Conservation (phyloP, 2,329 filamentous ascomycete species). For the Xylaria sp. region DNA sequence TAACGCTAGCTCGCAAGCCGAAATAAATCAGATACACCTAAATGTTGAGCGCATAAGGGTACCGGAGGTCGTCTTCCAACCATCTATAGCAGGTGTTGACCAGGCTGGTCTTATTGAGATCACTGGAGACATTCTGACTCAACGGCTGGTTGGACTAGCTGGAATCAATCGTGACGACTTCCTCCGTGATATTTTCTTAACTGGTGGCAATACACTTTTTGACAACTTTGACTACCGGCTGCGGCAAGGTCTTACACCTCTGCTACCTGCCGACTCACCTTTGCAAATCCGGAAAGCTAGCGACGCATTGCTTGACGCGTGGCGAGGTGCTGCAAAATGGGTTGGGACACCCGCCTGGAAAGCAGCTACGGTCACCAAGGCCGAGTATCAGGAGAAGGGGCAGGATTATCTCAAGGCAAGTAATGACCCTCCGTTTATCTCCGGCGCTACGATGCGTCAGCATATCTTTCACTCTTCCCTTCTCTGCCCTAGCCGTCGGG, state of each 20-base stretch:
- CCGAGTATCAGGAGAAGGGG: slow-evolving; percentile 92
- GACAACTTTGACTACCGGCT: slow-evolving; percentile 86
- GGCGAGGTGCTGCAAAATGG: slow-evolving; percentile 93
- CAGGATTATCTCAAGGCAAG: slow-evolving; percentile 89
- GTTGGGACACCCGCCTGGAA: slow-evolving; percentile 70
- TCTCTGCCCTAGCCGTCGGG: slow-evolving; percentile 14
- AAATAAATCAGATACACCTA: slow-evolving; percentile 89
- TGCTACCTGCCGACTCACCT: slow-evolving; percentile 74
- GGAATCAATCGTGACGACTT: slow-evolving; percentile 71
- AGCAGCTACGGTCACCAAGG: slow-evolving; percentile 74
- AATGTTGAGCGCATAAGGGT: slow-evolving; percentile 97
- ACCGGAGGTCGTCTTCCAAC: slow-evolving; percentile 92
- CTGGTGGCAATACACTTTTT: slow-evolving; percentile 92
- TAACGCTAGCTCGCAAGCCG: slow-evolving; percentile 78
- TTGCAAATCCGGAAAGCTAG: slow-evolving; percentile 77
- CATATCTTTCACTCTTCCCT: slow-evolving; percentile 26
- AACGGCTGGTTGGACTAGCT: slow-evolving; percentile 72
- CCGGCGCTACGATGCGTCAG: slow-evolving; percentile 32
- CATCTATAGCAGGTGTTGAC: slow-evolving; percentile 89
- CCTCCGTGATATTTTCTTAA: slow-evolving; percentile 88
- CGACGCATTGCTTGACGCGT: slow-evolving; percentile 86
- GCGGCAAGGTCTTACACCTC: slow-evolving; percentile 74
- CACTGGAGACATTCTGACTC: slow-evolving; percentile 85
- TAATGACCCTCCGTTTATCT: slow-evolving; percentile 27
- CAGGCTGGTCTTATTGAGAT: slow-evolving; percentile 95